Evolutionary conservation across 1,139 yeast species (phyloP).

Genomic region (Candida sanyaensis): DNA sequence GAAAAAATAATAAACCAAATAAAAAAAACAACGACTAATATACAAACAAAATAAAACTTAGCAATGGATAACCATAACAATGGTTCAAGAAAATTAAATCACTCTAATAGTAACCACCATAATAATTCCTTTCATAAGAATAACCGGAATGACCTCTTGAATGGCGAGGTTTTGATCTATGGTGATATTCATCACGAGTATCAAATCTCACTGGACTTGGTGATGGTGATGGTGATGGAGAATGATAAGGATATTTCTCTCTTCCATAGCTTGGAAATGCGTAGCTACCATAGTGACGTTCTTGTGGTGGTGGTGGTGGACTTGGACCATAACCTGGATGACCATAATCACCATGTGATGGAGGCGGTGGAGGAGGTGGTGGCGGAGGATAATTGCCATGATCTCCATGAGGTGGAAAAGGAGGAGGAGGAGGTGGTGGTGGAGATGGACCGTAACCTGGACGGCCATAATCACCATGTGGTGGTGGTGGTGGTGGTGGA

Average conservation of each 20-base stretch:
- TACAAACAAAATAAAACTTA: not conserved
- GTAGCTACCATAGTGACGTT: too few relatives aligned
- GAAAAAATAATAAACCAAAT: too few relatives aligned
- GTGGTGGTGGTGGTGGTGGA: too few relatives aligned
- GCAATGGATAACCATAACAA: not conserved
- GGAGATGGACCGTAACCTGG: too few relatives aligned
- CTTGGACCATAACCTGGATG: not conserved
- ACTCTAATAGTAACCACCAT: not conserved
- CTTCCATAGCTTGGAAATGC: too few relatives aligned
- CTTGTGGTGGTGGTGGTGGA: not conserved
- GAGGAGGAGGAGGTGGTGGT: too few relatives aligned
- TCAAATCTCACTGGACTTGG: too few relatives aligned
- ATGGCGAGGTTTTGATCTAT: not conserved
- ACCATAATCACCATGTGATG: not conserved
- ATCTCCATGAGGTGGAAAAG: not conserved
- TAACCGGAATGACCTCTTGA: not conserved
- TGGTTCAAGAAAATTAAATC: not conserved
- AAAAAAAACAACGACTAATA: too few relatives aligned
- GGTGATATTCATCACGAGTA: too few relatives aligned
- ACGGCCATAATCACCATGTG: too few relatives aligned
- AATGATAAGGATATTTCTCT: too few relatives aligned
- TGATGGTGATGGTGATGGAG: too few relatives aligned
- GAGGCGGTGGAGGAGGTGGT: not conserved
- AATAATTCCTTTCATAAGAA: not conserved
- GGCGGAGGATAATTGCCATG: not conserved